phyloP scores from a whole-genome alignment of 2,329 filamentous ascomycete species.

The Knufia petricola region DNA sequence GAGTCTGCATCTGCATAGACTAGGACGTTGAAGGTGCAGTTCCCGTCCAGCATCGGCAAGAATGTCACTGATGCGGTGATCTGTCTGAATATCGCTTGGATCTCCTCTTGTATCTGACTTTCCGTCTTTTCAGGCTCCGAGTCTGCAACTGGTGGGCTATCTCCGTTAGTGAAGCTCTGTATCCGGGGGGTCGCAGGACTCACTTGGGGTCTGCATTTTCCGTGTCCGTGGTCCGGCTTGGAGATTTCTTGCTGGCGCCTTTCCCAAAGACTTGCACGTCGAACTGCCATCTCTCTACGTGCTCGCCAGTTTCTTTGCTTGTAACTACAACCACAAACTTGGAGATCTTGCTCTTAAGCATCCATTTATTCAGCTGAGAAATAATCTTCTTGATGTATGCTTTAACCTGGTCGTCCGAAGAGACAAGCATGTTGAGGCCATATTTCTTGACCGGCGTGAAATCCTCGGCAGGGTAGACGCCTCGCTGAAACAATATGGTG shows the following conservation, averaged over 20 bases:
- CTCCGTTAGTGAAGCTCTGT: no score
- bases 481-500: constrained; percentile 63
- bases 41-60: constrained; percentile 80
- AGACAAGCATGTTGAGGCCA: constrained; percentile 76
- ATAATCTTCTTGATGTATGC: constrained; percentile 99
- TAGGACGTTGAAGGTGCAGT: constrained; percentile 97
- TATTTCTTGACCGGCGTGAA: constrained; percentile 99
- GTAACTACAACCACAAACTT: constrained; percentile 96
- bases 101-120: constrained; percentile 86
- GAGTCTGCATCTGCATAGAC: constrained; percentile 96
- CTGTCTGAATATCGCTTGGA: constrained; percentile 92
- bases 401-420: constrained; percentile 94
- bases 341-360: constrained; percentile 91
- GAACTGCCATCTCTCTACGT: constrained; percentile 97
- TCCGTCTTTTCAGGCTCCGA: constrained; percentile 65
- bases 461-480: constrained; percentile 83
- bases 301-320: constrained; percentile 90
- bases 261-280: constrained; percentile 62
- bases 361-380: constrained; percentile 95
- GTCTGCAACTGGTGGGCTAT: constrained; percentile 23
- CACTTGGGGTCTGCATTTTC: constrained; percentile 58
- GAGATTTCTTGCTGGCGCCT: constrained; percentile 39
- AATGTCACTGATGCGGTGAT: constrained; percentile 98
- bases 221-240: constrained; percentile 49
- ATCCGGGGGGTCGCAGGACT: constrained; percentile 17